These are phyloP conservation scores for Rubus idaeus DNA, from an alignment of 306 rosid species.

Conservation along the genomic window DNA sequence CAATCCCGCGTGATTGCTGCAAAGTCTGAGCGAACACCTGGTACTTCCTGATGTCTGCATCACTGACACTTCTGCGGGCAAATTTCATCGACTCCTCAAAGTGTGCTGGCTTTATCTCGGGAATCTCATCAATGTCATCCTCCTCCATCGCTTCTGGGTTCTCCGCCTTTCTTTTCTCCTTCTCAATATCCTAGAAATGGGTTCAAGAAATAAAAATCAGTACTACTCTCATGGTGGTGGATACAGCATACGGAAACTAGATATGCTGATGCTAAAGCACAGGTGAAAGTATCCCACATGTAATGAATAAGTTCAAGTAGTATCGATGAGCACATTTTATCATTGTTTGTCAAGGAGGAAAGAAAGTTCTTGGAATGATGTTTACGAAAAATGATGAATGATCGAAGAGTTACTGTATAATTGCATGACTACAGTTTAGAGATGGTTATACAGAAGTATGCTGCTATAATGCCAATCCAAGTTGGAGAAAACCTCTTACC, in stretches of 20 bases:
- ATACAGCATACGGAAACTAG: neutral
- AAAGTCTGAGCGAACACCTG: constrained; percentile 70
- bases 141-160: constrained; percentile 70
- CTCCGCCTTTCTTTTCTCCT: constrained; percentile 45
- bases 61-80: constrained; percentile 71
- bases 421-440: neutral
- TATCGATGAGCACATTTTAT: too few species aligned
- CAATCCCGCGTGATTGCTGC: constrained; percentile 66
- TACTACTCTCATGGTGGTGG: neutral
- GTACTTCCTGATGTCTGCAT: constrained; percentile 66
- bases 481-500: constrained; percentile 31
- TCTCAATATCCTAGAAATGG: constrained; percentile 46
- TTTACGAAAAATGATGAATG: neutral
- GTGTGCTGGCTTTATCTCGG: constrained; percentile 60
- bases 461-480: neutral
- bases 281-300: neutral
- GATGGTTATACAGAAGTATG: neutral
- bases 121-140: constrained; percentile 40
- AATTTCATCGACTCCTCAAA: constrained; percentile 73
- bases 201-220: constrained; percentile 5
- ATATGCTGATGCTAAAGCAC: neutral
- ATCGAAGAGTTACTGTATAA: neutral
- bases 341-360: neutral
- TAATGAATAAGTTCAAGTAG: too few species aligned
- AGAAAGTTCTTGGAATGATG: too few species aligned